Conservation (phyloP, 139 green algal species). For the Closterium sp. region DNA sequence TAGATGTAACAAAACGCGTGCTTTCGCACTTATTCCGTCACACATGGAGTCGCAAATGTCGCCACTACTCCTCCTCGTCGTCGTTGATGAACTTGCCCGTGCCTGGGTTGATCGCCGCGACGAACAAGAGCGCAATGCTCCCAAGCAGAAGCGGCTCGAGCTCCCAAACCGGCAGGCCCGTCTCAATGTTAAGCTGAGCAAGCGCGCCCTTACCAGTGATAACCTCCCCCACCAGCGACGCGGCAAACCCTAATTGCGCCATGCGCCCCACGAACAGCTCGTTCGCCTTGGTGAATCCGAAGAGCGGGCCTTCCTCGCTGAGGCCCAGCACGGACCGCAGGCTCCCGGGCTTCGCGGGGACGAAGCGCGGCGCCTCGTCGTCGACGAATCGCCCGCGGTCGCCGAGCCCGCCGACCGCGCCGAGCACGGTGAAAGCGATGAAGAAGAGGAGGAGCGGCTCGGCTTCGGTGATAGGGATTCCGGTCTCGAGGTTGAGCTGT, state of each 20-base stretch:
- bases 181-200: slow-evolving; percentile 67
- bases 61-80: slow-evolving; percentile 13
- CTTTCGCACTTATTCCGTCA: too few relatives aligned
- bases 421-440: slow-evolving; percentile 48
- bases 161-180: slow-evolving; percentile 57
- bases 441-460: slow-evolving; percentile 69
- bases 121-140: slow-evolving; percentile 56
- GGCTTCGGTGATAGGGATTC: slow-evolving; percentile 67
- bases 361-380: slow-evolving; percentile 39
- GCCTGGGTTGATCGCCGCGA: slow-evolving; percentile 50
- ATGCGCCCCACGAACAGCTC: slow-evolving; percentile 81
- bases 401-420: slow-evolving; percentile 39
- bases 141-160: slow-evolving; percentile 63
- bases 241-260: slow-evolving; percentile 77
- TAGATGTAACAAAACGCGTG: too few relatives aligned
- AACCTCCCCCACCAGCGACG: slow-evolving; percentile 53
- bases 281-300: slow-evolving; percentile 72
- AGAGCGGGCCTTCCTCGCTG: slow-evolving; percentile 59
- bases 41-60: too few relatives aligned
- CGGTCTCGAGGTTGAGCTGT: slow-evolving; percentile 68
- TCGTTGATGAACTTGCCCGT: slow-evolving; percentile 54
- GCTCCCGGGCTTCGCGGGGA: slow-evolving; percentile 43
- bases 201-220: slow-evolving; percentile 73
- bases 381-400: slow-evolving; percentile 33
- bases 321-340: slow-evolving; percentile 62